A percentile compares a stretch with the other conserved stretches of the same genome.
Evolutionary conservation across 345 rosid species (phyloP).

Genomic region (Nephelium lappaceum): DNA sequence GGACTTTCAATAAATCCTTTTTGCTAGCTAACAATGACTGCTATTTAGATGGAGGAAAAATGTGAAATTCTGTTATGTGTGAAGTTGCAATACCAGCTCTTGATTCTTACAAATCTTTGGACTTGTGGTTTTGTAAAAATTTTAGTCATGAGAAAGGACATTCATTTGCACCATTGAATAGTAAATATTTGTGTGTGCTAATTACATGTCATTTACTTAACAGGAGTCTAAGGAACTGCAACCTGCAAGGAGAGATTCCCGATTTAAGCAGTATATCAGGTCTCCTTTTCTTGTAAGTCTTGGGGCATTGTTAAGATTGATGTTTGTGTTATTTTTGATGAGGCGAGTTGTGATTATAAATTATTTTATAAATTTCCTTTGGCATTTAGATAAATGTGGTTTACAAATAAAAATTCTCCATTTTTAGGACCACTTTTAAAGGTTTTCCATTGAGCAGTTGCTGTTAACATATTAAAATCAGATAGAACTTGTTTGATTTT

Average conservation of each 20-base stretch:
- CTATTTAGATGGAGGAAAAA: not conserved
- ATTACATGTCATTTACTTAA: not conserved
- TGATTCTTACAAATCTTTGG: not conserved
- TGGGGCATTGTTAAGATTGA: not conserved
- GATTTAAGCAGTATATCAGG: conserved; percentile 43
- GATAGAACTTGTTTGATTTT: not conserved
- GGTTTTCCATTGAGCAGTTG: not conserved
- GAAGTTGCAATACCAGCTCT: too few relatives aligned
- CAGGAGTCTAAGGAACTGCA: conserved; percentile 65
- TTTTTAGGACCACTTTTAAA: not conserved
- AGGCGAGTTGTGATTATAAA: not conserved
- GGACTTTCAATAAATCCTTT: not conserved
- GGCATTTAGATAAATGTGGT: not conserved
- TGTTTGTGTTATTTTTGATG: not conserved
- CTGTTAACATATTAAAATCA: not conserved
- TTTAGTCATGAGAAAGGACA: not conserved
- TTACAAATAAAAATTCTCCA: not conserved
- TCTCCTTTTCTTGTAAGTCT: conserved; percentile 49
- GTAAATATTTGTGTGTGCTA: not conserved
- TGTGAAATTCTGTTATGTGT: not conserved
- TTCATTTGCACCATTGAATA: not conserved
- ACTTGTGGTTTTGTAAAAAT: not conserved
- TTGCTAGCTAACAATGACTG: not conserved
- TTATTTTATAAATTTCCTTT: not conserved
- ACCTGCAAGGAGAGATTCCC: conserved; percentile 49